Evolutionary conservation across 2,329 filamentous ascomycete genomes (phyloP).

Genomic region (Nannizziopsis barbatae): DNA sequence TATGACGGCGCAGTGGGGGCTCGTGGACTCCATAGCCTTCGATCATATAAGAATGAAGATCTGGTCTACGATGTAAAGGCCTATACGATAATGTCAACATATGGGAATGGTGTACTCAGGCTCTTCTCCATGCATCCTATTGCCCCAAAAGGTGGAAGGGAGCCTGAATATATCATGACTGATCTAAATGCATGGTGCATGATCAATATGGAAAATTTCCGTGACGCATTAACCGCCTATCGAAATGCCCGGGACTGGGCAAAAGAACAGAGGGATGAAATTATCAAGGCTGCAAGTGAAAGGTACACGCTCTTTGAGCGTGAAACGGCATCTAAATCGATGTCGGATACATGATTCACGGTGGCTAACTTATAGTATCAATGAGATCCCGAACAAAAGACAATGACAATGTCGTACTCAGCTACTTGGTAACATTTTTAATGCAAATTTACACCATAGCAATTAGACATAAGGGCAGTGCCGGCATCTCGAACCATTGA

Average conservation of each 20-base stretch:
- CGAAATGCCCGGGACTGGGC: slow-evolving; percentile 34
- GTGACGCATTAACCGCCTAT: slow-evolving; percentile 30
- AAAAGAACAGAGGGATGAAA: slow-evolving; percentile 25
- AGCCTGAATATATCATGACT: slow-evolving; percentile 13
- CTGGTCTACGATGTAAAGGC: slow-evolving; percentile 31
- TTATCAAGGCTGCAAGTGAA: slow-evolving; percentile 11
- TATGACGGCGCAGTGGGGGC: slow-evolving; percentile 30
- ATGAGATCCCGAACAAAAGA: no score
- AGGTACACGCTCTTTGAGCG: not conserved
- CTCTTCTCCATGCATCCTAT: slow-evolving; percentile 9
- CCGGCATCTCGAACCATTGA: no score
- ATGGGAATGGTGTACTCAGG: slow-evolving; percentile 10
- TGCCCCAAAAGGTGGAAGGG: not conserved
- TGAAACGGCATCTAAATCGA: no score
- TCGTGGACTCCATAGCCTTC: slow-evolving; percentile 30
- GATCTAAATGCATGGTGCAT: slow-evolving; percentile 21
- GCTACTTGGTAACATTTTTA: no score
- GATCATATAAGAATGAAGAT: slow-evolving; percentile 25
- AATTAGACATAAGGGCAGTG: no score
- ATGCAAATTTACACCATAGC: no score
- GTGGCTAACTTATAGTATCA: no score
- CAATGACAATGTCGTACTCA: no score
- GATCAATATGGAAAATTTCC: slow-evolving; percentile 24
- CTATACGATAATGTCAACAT: slow-evolving; percentile 28
- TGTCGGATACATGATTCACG: no score